A percentile compares a stretch with the other conserved stretches of the same genome.
These are phyloP conservation scores for Aspergillus sclerotiicarbonarius DNA, from an alignment of 495 filamentous ascomycete species.

Conservation along the genomic window DNA sequence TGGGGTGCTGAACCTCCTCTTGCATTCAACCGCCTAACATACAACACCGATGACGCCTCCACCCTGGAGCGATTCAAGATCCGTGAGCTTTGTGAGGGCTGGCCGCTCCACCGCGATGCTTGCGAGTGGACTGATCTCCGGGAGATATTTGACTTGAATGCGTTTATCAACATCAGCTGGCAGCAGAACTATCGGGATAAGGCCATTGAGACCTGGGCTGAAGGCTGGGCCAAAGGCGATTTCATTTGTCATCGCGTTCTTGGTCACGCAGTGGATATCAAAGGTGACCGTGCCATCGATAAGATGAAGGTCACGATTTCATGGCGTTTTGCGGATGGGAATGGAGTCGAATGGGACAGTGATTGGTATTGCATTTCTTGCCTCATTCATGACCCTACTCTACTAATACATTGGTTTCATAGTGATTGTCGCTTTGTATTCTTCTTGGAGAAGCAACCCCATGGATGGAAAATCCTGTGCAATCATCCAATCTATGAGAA, in stretches of 20 bases:
- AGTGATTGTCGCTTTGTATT: background rate
- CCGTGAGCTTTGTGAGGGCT: slow-evolving; percentile 1
- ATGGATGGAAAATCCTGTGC: slow-evolving; percentile 1
- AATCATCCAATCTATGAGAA: slow-evolving; percentile 7
- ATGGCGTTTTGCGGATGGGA: background rate
- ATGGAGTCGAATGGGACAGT: slow-evolving; percentile 7
- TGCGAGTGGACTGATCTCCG: slow-evolving; percentile 6
- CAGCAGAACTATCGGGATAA: slow-evolving; percentile 2
- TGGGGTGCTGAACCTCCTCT: background rate
- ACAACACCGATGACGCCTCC: slow-evolving; percentile 1
- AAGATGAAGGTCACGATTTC: slow-evolving; percentile 6
- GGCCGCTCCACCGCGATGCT: slow-evolving; percentile 4
- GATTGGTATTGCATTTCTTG: slow-evolving; percentile 3
- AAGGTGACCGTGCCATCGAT: background rate
- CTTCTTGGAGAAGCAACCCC: background rate
- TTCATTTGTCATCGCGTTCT: background rate
- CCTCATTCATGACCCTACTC: background rate
- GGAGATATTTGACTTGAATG: background rate
- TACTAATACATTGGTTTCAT: background rate
- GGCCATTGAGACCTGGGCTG: background rate
- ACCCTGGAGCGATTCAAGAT: slow-evolving; percentile 1
- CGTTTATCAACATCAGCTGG: slow-evolving; percentile 2
- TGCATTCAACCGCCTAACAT: background rate
- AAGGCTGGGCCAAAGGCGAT: background rate
- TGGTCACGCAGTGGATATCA: slow-evolving; percentile 1